Evolutionary conservation across 139 green algal species (phyloP), one percentile per base, ranked within the genome.

Genomic region (Pleodorina starrii): DNA sequence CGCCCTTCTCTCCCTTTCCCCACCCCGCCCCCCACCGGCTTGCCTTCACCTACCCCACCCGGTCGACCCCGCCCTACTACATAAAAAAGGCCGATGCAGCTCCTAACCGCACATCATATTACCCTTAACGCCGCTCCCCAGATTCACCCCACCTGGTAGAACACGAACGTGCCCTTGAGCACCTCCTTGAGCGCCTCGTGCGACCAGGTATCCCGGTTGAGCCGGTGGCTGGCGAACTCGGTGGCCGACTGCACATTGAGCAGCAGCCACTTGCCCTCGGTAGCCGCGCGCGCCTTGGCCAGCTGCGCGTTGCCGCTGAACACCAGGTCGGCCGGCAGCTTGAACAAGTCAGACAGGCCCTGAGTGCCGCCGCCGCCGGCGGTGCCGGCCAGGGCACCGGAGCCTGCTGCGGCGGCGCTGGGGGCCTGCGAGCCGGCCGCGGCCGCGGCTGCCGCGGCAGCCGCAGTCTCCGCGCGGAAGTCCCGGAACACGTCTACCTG

Each of bases 161-260:
- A 94, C 54, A 99, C 85, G 83, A 99, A 98, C 54, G 87, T 94
- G 81, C 88, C 90, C 29, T 86, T 85, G 21, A 99, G 69, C 74
- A 97, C 88, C 51, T 94, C 86, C 66, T 95, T 91, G 38, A 99
- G 89, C 27, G 92, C 86, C 32, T 86, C 77, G 42, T 98, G 84
- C 7, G 84, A 63, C 97, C 97, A 99, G 1, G 95, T 98, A 87
- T 99, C 97, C 5, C 97, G 82, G 90, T 99, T 99, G 1, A 99
- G 90, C 77, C 90, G 88, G 90, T 98, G 84, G 63, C 84, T 90
- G 5, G 94, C 95, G 93, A 99, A 99, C 92, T 98, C 91, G 16
- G 79, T 91, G 40, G 91, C 83, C 46, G 66, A 92, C 90, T 99
- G 97, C 59, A 99, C 54, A 87, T 99, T 99, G 10, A 98, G 73